A percentile compares a stretch with the other conserved stretches of the same genome.
These are phyloP conservation scores for Eremomyces bilateralis DNA, from an alignment of 495 filamentous ascomycete species.

Conservation along the genomic window DNA sequence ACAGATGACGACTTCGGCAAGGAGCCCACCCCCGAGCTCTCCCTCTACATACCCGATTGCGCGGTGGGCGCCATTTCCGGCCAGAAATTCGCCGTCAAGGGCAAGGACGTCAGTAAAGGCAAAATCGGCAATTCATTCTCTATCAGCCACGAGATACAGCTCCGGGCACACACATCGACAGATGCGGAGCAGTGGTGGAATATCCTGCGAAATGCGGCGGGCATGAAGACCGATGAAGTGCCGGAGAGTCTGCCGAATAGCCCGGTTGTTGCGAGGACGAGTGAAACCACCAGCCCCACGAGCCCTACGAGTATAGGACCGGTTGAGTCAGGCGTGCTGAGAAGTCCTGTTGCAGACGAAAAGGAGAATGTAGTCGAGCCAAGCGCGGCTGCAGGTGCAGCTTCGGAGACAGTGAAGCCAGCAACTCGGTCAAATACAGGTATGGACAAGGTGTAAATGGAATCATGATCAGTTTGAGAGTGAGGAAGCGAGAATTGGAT, in stretches of 20 bases:
- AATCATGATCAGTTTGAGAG: too few species aligned
- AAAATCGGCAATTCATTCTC: constrained; percentile 36
- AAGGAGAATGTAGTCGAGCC: not conserved
- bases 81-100: constrained; percentile 81
- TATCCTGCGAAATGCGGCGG: constrained; percentile 28
- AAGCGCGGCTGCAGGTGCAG: too few species aligned
- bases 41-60: constrained; percentile 84
- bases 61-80: constrained; percentile 50
- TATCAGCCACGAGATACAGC: constrained; percentile 38
- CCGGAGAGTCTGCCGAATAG: constrained; percentile 13
- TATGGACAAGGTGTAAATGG: too few species aligned
- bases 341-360: not conserved
- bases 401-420: too few species aligned
- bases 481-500: too few species aligned
- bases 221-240: constrained; percentile 12
- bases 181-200: constrained; percentile 70
- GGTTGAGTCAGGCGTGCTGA: too few species aligned
- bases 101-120: constrained; percentile 57
- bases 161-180: constrained; percentile 49
- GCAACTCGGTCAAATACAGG: too few species aligned
- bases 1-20: constrained; percentile 63
- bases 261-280: constrained; percentile 2
- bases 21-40: constrained; percentile 69
- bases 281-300: constrained; percentile 69
- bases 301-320: constrained; percentile 56